Percentiles rank a stretch among this genome's conserved stretches.
Conservation (phyloP, 2,329 filamentous ascomycete genomes). For the Ilyonectria destructans region DNA sequence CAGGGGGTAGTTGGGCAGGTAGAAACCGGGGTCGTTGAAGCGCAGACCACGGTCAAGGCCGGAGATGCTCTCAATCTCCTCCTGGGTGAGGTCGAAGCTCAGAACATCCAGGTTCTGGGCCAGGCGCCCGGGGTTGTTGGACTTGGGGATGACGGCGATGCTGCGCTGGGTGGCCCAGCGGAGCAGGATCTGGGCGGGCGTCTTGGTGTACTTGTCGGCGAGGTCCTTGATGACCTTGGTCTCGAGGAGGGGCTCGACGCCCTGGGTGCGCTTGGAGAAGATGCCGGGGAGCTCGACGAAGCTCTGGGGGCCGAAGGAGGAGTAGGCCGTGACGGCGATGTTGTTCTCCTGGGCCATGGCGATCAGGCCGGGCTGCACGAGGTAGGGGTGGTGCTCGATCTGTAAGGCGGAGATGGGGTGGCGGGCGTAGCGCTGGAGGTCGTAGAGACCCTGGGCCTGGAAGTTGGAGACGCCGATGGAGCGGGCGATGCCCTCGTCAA, state of each 20-base stretch:
- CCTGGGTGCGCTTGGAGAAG: constrained; percentile 48
- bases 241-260: constrained; percentile 51
- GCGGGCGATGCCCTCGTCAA: constrained; percentile 76
- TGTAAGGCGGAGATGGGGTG: constrained; percentile 71
- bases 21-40: constrained; percentile 69
- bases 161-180: constrained; percentile 78
- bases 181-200: constrained; percentile 77
- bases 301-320: constrained; percentile 74
- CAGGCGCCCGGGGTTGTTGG: constrained; percentile 66
- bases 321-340: constrained; percentile 77
- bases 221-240: constrained; percentile 62
- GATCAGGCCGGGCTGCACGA: constrained; percentile 72
- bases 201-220: constrained; percentile 70
- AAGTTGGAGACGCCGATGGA: constrained; percentile 88
- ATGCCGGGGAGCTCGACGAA: constrained; percentile 53
- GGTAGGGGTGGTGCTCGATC: constrained; percentile 81
- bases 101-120: constrained; percentile 71
- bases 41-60: constrained; percentile 68
- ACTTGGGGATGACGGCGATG: constrained; percentile 78
- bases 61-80: constrained; percentile 72
- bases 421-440: constrained; percentile 73
- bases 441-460: constrained; percentile 72
- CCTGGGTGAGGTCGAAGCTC: constrained; percentile 68
- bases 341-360: constrained; percentile 70
- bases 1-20: constrained; percentile 60